phyloP scores from a whole-genome alignment of 257 asterid genomes.

The Nicotiana tomentosiformis region DNA sequence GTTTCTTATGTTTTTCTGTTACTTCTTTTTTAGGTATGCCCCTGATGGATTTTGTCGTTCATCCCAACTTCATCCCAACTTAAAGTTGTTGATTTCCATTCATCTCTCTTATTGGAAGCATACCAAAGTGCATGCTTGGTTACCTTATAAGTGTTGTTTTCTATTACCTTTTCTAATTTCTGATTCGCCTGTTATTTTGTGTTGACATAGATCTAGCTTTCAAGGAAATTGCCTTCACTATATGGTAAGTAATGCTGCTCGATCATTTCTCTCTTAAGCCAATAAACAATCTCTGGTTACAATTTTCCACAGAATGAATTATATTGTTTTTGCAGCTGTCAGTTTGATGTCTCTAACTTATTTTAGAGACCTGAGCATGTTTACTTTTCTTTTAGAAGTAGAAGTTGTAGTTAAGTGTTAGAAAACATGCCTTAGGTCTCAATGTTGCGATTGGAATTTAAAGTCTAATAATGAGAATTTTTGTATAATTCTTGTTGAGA shows the following conservation, averaged over 20 bases:
- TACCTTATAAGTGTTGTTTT: constrained; percentile 22
- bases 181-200: constrained; percentile 6
- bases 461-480: too few species aligned
- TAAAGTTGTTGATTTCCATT: constrained; percentile 46
- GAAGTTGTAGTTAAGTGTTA: too few species aligned
- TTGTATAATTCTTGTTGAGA: too few species aligned
- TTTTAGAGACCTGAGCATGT: too few species aligned
- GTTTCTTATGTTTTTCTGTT: too few species aligned
- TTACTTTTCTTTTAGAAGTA: too few species aligned
- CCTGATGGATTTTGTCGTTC: too few species aligned
- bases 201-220: constrained; percentile 48
- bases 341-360: too few species aligned
- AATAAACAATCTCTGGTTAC: background rate
- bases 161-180: background rate
- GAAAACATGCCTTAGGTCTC: too few species aligned
- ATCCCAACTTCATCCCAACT: too few species aligned
- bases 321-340: background rate
- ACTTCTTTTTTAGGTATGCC: too few species aligned
- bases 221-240: constrained; percentile 78
- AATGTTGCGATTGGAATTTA: too few species aligned
- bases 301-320: background rate
- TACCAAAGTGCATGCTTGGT: constrained; percentile 68
- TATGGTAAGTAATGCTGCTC: constrained; percentile 50
- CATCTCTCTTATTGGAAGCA: constrained; percentile 64
- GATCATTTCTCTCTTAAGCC: background rate